A percentile compares a stretch with the other conserved stretches of the same genome.
phyloP scores from a whole-genome alignment of 257 asterid species.

The Petrea volubilis region DNA sequence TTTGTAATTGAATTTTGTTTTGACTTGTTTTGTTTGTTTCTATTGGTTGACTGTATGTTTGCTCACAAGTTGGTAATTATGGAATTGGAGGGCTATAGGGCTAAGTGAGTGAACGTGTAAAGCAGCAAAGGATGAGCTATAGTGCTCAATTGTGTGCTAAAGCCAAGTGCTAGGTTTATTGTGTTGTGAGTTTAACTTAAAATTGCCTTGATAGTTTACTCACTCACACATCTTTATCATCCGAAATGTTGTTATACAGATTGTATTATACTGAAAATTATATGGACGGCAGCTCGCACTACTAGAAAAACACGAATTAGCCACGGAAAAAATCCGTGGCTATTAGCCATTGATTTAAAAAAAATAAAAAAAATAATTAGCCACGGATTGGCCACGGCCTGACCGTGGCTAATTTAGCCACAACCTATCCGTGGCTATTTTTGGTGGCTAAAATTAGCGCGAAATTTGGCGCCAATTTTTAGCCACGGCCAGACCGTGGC shows the following conservation, averaged over 20 bases:
- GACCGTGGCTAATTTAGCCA: too few species aligned
- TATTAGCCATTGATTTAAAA: too few species aligned
- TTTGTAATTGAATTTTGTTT: not conserved
- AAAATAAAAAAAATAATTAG: too few species aligned
- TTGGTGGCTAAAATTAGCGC: too few species aligned
- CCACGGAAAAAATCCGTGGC: too few species aligned
- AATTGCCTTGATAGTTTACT: not conserved
- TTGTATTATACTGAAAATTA: not conserved
- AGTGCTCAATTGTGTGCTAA: not conserved
- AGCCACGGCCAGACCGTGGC: too few species aligned
- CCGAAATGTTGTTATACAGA: not conserved
- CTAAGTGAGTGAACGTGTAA: not conserved
- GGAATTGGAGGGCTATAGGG: not conserved
- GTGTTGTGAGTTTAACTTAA: not conserved
- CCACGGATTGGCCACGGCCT: too few species aligned
- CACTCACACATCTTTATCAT: not conserved
- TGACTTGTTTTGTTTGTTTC: not conserved
- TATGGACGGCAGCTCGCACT: not conserved
- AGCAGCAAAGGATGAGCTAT: not conserved
- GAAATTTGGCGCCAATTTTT: too few species aligned
- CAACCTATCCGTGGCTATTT: too few species aligned
- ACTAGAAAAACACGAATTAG: too few species aligned
- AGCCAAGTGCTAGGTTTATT: not conserved
- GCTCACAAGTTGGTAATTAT: not conserved
- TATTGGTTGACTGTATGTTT: too few species aligned